Base-by-base conservation (phyloP, 805 yeast genomes). In the Lipomyces sp. region DNA sequence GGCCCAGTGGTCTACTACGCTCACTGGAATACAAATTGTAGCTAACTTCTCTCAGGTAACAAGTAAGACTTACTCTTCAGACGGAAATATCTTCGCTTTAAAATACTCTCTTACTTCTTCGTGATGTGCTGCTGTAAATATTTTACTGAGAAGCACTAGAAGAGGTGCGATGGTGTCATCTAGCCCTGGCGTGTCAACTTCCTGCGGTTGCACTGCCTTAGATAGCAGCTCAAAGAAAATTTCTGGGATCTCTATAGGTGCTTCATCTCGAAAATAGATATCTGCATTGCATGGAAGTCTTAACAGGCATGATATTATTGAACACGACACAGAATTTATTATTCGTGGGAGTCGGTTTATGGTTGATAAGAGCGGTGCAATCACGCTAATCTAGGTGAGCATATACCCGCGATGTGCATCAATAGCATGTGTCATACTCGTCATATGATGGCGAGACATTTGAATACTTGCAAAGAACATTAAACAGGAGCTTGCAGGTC, bases 1-100 rank as follows among this genome's bases (percentile, higher is more conserved):
- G 34, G 3, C 75, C 76, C n/a, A 74, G 62, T 10, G 70, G 72
- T 18, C 57, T 45, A n/a, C 70, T 61, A 3, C 77, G 70, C 61
- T 74, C 77, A 5, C 63, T 60, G 32, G 48, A 48, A 5, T 15
- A n/a, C 10, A n/a, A 57, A 33, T n/a, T 5, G 15, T 33, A 37
- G 15, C 11, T 18, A 18, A 7, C 7, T 11, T 10, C 13, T 24
- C 24, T 24, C 54, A 3, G 10, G 24, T 32, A 4, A 3, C 33
- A 24, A 6, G 34, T 18, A 33, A 13, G 13, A 29, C 58, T 33
- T 33, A 55, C 53, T 4, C 39, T 4, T 57, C 64, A 3, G 60
- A 24, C 1, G 69, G 66, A 3, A 66, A 42, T 8, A 66, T 39
- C n/a, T 33, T 53, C 2, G 37, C 15, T 4, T 56, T 59, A 34